These are phyloP conservation scores for Ophiosphaerella herpotricha DNA, from an alignment of 2,329 filamentous ascomycete species.

Conservation along the genomic window DNA sequence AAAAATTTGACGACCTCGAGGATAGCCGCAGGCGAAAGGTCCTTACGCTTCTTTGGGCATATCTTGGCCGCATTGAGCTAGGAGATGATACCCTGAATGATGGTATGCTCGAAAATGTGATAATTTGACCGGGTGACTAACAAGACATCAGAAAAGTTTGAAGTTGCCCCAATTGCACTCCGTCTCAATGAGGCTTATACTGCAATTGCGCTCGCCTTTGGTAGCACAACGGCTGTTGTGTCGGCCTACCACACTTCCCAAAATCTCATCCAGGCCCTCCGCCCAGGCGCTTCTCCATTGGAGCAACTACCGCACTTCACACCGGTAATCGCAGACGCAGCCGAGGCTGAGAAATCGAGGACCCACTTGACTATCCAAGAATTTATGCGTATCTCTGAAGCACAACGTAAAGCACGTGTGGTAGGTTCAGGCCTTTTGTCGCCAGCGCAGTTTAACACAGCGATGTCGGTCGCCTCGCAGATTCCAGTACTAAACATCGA, in stretches of 20 bases:
- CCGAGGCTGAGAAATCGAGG: conserved; percentile 69
- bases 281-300: conserved; percentile 82
- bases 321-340: conserved; percentile 62
- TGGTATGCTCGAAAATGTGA: conserved; percentile 43
- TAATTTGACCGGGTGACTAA: conserved; percentile 9
- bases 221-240: conserved; percentile 79
- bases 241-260: conserved; percentile 82
- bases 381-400: conserved; percentile 83
- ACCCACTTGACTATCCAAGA: conserved; percentile 77
- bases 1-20: conserved; percentile 78
- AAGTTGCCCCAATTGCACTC: conserved; percentile 84
- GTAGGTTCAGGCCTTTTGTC: conserved; percentile 73
- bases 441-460: conserved; percentile 75
- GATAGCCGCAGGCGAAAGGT: conserved; percentile 81
- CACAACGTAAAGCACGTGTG: conserved; percentile 71
- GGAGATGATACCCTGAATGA: conserved; percentile 76
- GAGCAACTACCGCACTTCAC: conserved; percentile 91
- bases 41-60: conserved; percentile 90
- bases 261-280: conserved; percentile 84
- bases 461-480: conserved; percentile 77
- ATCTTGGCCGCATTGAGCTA: conserved; percentile 85
- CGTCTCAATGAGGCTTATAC: conserved; percentile 84
- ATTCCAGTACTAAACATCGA: conserved; percentile 83
- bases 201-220: conserved; percentile 85
- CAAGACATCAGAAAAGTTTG: conserved; percentile 72